These are phyloP conservation scores for Zymoseptoria brevis DNA, from an alignment of 2,329 filamentous ascomycete species.

Conservation along the genomic window DNA sequence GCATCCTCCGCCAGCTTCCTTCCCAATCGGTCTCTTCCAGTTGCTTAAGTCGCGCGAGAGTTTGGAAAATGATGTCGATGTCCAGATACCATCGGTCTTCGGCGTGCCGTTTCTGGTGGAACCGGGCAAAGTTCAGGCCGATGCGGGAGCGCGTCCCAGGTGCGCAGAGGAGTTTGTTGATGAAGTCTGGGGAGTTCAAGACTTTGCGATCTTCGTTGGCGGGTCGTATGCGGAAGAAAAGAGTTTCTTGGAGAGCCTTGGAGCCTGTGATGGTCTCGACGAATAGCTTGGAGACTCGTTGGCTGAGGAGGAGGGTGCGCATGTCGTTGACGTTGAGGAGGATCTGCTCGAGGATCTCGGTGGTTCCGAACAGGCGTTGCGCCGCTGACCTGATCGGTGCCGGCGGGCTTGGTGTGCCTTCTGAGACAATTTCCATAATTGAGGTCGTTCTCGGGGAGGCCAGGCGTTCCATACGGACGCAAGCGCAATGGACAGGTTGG, in stretches of 20 bases:
- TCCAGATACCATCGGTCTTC: not conserved
- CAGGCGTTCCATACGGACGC: no score
- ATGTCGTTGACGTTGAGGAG: conserved; percentile 13
- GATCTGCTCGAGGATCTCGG: conserved; percentile 5
- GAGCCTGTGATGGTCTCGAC: conserved; percentile 10
- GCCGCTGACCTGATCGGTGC: not conserved
- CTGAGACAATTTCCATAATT: not conserved
- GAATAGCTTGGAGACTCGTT: conserved; percentile 14
- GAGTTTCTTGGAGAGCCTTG: conserved; percentile 14
- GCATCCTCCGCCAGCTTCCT: not conserved
- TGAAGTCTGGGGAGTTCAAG: not conserved
- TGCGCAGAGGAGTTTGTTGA: not conserved
- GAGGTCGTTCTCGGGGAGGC: no score
- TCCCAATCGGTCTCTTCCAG: not conserved
- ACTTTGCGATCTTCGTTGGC: not conserved
- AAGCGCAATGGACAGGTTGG: no score
- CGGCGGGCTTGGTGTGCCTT: not conserved
- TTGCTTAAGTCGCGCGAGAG: not conserved
- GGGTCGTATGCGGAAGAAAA: conserved; percentile 8
- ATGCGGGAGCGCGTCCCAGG: not conserved
- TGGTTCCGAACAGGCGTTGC: not conserved
- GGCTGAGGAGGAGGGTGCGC: conserved; percentile 12
- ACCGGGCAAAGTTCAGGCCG: not conserved
- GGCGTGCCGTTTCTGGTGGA: not conserved
- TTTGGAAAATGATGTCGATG: not conserved